A percentile compares a stretch with the other conserved stretches of the same genome.
Evolutionary conservation across 306 rosid species (phyloP).

Genomic region (Sicyos baderoa): DNA sequence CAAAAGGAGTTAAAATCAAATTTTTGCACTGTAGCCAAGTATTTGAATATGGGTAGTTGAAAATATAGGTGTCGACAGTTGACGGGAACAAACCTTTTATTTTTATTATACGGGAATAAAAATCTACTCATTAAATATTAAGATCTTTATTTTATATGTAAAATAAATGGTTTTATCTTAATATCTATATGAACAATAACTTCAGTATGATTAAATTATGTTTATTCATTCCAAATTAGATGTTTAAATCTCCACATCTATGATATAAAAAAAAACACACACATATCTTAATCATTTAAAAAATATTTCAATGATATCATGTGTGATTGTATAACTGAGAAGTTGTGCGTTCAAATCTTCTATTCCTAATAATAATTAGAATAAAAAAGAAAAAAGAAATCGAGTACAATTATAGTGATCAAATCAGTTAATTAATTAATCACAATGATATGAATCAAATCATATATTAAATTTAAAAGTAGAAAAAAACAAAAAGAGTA

Average conservation of each 20-base stretch:
- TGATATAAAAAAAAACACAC: too few species aligned
- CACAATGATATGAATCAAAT: neutral
- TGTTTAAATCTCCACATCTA: too few species aligned
- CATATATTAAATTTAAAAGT: neutral
- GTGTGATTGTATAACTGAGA: too few species aligned
- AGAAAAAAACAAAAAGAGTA: neutral
- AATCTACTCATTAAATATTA: neutral
- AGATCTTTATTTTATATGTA: neutral
- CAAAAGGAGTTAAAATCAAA: neutral
- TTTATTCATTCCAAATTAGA: too few species aligned
- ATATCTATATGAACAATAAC: too few species aligned
- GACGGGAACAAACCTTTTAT: neutral
- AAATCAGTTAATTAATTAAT: neutral
- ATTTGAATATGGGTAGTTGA: neutral
- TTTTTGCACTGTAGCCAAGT: neutral
- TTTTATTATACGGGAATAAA: too few species aligned
- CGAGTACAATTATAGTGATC: neutral
- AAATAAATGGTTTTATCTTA: neutral
- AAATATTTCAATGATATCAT: too few species aligned
- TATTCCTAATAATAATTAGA: too few species aligned
- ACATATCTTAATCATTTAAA: neutral
- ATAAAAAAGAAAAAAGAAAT: too few species aligned
- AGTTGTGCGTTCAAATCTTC: too few species aligned
- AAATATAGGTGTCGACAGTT: neutral
- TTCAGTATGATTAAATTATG: too few species aligned